Base-by-base conservation (phyloP, 768 basidiomycete genomes). In the Mycena leptocephala region DNA sequence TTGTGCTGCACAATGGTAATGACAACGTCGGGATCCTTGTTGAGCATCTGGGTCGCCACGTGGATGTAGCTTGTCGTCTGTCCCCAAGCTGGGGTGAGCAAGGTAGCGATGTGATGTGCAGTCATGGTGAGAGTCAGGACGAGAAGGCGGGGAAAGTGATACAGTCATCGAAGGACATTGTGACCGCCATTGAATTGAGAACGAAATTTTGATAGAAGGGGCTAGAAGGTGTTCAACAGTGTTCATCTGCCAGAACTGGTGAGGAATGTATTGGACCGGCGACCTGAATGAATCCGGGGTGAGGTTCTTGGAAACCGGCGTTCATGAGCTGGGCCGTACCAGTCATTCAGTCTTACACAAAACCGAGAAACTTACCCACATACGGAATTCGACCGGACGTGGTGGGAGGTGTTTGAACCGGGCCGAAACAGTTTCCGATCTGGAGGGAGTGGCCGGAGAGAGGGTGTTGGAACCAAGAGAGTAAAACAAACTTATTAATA, bases 1-100 rank as follows among this genome's bases (percentile, higher is more conserved):
- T 69, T 72, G 61, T 76, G 76, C 59, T 76, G 65, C 14, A 76
- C 46, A 8, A 76, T 51, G 2, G 71, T 72, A 35, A 76, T 33
- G 11, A 73, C 70, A n/a, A 76, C 28, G 24, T 28, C 48, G 2
- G 76, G 59, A 46, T 76, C 71, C 37, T 55, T 56, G 11, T 68
- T 26, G 32, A 76, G 61, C 46, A 76, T 56, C 35, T 72, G 70
- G 18, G 26, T 55, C 1, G 66, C 70, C 5, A 72, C 9, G 39
- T 63, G 55, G 13, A 72, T 39, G 51, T 72, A 76, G 70, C 55
- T 59, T 11, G 26, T 35, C 2, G 39, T 41, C 14, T 76, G 75
- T 8, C 75, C 71, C 71, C 70, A 76, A 2, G 43, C 16, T 3
- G 71, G 76, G 22, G 55, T 22, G 33, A 76, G 58, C 48, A 76